A percentile compares a stretch with the other conserved stretches of the same genome.
These are phyloP conservation scores for Brasilioporus rufonigricans DNA, from an alignment of 768 basidiomycete species.

Conservation along the genomic window DNA sequence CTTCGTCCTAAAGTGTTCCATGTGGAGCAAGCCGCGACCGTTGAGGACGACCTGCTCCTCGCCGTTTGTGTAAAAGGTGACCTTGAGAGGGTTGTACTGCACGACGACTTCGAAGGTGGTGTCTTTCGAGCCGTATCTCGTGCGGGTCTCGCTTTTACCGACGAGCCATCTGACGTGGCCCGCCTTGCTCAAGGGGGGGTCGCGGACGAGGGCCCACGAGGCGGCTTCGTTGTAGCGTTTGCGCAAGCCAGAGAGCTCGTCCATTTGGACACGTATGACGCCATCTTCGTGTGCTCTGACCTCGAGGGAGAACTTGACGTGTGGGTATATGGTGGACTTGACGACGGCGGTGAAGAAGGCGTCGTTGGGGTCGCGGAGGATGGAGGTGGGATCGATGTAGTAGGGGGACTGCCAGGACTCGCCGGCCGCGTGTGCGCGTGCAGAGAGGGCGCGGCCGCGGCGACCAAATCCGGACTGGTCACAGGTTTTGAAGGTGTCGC, in stretches of 20 bases:
- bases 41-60: constrained; percentile 88
- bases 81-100: constrained; percentile 69
- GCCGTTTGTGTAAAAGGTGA: constrained; percentile 70
- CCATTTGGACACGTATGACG: constrained; percentile 88
- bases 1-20: constrained; percentile 94
- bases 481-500: constrained; percentile 92
- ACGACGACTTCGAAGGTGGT: constrained; percentile 66
- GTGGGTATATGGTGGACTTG: constrained; percentile 78
- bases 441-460: constrained; percentile 80
- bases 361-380: constrained; percentile 44
- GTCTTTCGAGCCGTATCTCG: constrained; percentile 61
- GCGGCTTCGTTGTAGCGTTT: constrained; percentile 93
- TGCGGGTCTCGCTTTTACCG: constrained; percentile 62
- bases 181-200: constrained; percentile 58
- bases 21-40: constrained; percentile 85
- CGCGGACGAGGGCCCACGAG: constrained; percentile 78
- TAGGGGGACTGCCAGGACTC: constrained; percentile 85
- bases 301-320: constrained; percentile 78
- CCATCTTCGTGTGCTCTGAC: constrained; percentile 85
- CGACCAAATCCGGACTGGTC: constrained; percentile 94
- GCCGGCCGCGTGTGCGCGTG: constrained; percentile 58
- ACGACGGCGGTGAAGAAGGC: constrained; percentile 74
- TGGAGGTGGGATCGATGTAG: constrained; percentile 62
- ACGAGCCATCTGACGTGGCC: constrained; percentile 57
- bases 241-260: constrained; percentile 74